Base-by-base conservation (phyloP, 371 early-diverging fungal species). In the Circinella umbellata region DNA sequence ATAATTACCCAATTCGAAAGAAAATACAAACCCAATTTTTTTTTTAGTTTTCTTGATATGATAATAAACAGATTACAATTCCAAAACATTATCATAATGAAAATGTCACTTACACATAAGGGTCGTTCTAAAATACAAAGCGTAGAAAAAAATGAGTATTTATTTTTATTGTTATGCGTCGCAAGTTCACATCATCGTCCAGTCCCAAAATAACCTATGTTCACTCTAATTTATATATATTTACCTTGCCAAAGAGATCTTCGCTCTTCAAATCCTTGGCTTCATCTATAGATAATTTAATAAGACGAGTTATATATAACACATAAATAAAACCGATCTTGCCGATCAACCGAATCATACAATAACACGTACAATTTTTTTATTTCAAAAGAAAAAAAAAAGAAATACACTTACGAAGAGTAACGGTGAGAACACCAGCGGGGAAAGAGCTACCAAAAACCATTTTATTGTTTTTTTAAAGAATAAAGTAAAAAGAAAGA, bases 381-480 rank as follows among this genome's bases (percentile, higher is more conserved):
- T 9, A 9, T 9, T 4, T 51, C 2, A n/a, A 13, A n/a, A n/a
- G 51, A 51, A n/a, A 17, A 57, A n/a, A 17, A 34, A 27, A n/a
- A 8, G 4, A 4, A 17, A 54, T 15, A 7, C 27, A 69, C 73
- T 63, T 69, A 73, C 70, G 54, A 34, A 81, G 37, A 18, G 69
- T 72, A 38, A 81, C 82, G 60, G 78, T 70, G 39, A 80, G 81
- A 55, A 66, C 55, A 69, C 81, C 81, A 61, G 64, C 60, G 17
- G 69, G 69, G 49, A 59, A 55, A 53, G 53, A 53, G 15, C 4
- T 15, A 53, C 53, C 53, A 34, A 57, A 57, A 57, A 57, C 57
- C 57, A 18, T 27, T 57, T 57, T 27, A 27, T 57, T 51, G 51
- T n/a, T 51, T 3, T 51, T 51, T 42, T 42, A 11, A 13, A 51